Base-by-base conservation (phyloP, 352 stramenopile genomes). In the Globisporangium recalcitrans region DNA sequence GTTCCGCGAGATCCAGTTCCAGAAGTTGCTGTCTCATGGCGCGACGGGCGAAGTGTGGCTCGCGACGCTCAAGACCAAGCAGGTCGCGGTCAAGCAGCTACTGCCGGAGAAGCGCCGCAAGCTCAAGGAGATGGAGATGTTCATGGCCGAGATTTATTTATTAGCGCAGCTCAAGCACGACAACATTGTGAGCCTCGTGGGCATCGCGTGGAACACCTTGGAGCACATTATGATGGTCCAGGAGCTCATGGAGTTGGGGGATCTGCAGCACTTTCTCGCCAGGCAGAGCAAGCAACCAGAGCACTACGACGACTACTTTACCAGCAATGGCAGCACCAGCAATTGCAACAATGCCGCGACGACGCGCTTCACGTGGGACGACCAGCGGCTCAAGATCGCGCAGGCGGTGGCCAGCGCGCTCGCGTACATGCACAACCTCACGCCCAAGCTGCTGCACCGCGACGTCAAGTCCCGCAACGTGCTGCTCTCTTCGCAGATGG, bases 131-230 rank as follows among this genome's bases (percentile, higher is more conserved):
- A 88, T 88, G 56, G 77, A 87, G 65, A 78, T 85, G 63, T 91
- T 93, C 60, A 74, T 89, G 8, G 79, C 73, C 22, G 82, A 95
- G 44, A 79, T 90, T 36, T 90, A 91, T 62, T 70, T 93, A 64
- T 71, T 91, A 54, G 74, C 75, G 9, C 78, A 88, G 58, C 69
- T 93, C 8, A 75, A 82, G 49, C 82, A 93, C 40, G 72, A 75
- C 4, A 73, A 84, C 62, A 91, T 93, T 27, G 73, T 93, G 46
- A 63, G 66, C 13, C 60, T 91, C 29, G 64, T 81, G 0, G 78
- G 75, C 14, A 85, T 90, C 58, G 80, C 81, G 32, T 90, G 80
- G 78, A 85, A 86, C 56, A 87, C 80, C n/a, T 69, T 89, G 5
- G 74, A 80, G 49, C 77, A 91, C 56, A 74, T 88, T 10, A 53